phyloP scores from a whole-genome alignment of 768 basidiomycete genomes.

The Tephrocybe sp. region DNA sequence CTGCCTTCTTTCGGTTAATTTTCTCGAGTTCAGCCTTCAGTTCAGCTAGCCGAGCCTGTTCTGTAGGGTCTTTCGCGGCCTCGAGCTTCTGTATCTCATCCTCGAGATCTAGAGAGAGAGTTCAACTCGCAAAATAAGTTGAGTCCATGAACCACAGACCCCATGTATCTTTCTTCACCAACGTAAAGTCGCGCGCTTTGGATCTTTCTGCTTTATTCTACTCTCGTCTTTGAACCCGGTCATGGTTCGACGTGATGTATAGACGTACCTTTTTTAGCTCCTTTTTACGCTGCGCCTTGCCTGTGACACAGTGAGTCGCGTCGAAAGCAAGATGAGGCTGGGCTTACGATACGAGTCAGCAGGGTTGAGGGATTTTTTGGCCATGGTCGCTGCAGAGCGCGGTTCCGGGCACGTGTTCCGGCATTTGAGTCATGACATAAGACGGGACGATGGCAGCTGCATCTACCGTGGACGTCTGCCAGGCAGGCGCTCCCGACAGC shows the following conservation, averaged over 20 bases:
- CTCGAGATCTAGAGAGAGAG: conserved; percentile 62
- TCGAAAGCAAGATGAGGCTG: background rate
- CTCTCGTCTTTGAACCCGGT: conserved; percentile 37
- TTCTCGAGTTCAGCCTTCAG: conserved; percentile 79
- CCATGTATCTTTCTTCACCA: conserved; percentile 92
- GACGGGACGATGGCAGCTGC: conserved; percentile 14
- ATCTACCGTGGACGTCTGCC: conserved; percentile 37
- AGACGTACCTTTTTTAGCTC: conserved; percentile 87
- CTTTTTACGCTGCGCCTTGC: conserved; percentile 91
- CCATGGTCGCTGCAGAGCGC: conserved; percentile 47
- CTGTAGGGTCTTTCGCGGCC: conserved; percentile 37
- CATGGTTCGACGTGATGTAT: conserved; percentile 10
- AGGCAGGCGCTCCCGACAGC: conserved; percentile 14
- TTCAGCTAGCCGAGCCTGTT: conserved; percentile 67
- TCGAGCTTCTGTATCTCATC: conserved; percentile 75
- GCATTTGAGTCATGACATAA: conserved; percentile 39
- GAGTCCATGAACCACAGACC: conserved; percentile 41
- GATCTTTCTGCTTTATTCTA: conserved; percentile 89
- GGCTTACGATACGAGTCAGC: conserved; percentile 89
- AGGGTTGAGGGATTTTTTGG: conserved; percentile 87
- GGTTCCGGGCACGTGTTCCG: conserved; percentile 34
- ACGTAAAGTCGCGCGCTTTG: conserved; percentile 83
- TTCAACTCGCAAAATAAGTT: background rate
- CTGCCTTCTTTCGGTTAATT: conserved; percentile 85
- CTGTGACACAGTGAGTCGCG: conserved; percentile 39